phyloP scores from a whole-genome alignment of 1,284 basidiomycete species.

The Cerioporus squamosus region DNA sequence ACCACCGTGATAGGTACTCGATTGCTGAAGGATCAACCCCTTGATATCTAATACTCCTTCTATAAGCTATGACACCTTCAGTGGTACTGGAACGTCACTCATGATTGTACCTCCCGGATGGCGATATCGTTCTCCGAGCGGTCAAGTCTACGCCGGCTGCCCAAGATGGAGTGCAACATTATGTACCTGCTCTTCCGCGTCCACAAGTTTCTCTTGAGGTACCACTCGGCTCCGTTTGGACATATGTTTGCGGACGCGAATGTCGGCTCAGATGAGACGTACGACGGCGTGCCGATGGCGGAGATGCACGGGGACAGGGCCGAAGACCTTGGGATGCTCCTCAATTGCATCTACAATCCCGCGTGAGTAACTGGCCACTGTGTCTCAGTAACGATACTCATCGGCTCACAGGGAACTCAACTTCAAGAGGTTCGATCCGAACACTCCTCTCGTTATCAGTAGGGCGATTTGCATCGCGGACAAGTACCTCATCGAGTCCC shows the following conservation, averaged over 20 bases:
- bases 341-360: constrained; percentile 55
- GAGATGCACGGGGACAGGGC: constrained; percentile 20
- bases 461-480: constrained; percentile 65
- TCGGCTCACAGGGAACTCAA: neutral
- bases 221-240: constrained; percentile 66
- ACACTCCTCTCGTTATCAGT: constrained; percentile 39
- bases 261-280: neutral
- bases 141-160: constrained; percentile 30
- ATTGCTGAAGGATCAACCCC: too few species aligned
- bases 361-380: constrained; percentile 7
- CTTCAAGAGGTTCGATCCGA: constrained; percentile 21
- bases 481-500: constrained; percentile 65
- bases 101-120: constrained; percentile 71
- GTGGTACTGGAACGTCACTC: constrained; percentile 40
- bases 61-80: too few species aligned
- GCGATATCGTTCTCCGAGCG: constrained; percentile 66
- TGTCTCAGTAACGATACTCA: too few species aligned
- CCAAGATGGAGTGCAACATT: neutral
- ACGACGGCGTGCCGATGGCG: constrained; percentile 25
- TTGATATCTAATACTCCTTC: too few species aligned
- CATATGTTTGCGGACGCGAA: constrained; percentile 66
- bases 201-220: constrained; percentile 65
- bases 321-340: constrained; percentile 41
- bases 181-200: constrained; percentile 61
- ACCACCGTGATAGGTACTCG: too few species aligned